These are phyloP conservation scores for Umbelopsis sp. DNA, from an alignment of 192 early-diverging fungal species.

Conservation along the genomic window DNA sequence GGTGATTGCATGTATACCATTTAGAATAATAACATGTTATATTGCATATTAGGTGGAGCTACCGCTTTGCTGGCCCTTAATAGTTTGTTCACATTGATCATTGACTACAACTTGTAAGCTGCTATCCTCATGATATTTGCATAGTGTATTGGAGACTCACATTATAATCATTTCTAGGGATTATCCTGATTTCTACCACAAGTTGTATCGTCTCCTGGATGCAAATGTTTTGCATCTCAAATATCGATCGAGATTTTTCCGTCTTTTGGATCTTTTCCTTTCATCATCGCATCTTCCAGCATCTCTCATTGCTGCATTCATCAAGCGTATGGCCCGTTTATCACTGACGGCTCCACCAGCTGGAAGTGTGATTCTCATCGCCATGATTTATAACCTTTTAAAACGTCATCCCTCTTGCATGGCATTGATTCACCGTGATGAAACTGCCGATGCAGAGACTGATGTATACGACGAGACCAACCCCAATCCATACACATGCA, in stretches of 20 bases:
- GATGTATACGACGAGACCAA: conserved; percentile 61
- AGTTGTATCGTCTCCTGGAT: conserved; percentile 92
- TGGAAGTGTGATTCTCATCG: conserved; percentile 82
- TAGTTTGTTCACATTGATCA: conserved; percentile 93
- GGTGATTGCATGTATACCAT: neutral
- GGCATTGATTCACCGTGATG: conserved; percentile 77
- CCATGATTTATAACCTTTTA: conserved; percentile 90
- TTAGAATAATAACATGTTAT: conserved; percentile 10
- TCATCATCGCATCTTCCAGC: conserved; percentile 88
- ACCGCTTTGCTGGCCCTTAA: conserved; percentile 92
- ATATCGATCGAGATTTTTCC: conserved; percentile 94
- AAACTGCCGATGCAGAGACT: conserved; percentile 27
- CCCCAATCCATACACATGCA: conserved; percentile 75
- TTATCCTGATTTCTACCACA: conserved; percentile 97
- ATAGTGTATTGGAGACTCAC: neutral
- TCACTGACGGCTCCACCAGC: conserved; percentile 84
- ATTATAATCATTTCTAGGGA: conserved; percentile 54
- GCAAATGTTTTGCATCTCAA: conserved; percentile 89
- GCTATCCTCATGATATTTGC: neutral
- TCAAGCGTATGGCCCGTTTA: conserved; percentile 88
- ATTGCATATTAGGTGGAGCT: conserved; percentile 66
- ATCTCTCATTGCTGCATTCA: conserved; percentile 90
- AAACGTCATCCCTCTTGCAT: conserved; percentile 91
- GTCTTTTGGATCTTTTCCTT: conserved; percentile 87
- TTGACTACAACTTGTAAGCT: conserved; percentile 90